A percentile compares a stretch with the other conserved stretches of the same genome.
Evolutionary conservation across 2,329 filamentous ascomycete genomes (phyloP).

Genomic region (Zarea fungicola): DNA sequence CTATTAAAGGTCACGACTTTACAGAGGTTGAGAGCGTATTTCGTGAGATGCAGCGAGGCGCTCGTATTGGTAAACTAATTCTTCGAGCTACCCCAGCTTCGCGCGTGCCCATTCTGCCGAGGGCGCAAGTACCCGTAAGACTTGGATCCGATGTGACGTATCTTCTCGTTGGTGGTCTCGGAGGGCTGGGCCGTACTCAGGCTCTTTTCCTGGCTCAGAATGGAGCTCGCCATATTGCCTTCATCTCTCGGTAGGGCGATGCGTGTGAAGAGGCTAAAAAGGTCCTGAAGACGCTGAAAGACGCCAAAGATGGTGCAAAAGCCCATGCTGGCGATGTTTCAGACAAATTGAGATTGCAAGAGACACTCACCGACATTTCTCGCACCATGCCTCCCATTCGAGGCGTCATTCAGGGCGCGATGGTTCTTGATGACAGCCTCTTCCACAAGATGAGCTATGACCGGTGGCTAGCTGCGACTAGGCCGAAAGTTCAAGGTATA

Average conservation of each 20-base stretch:
- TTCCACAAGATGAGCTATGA: constrained; percentile 23
- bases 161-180: constrained; percentile 25
- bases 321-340: constrained; percentile 28
- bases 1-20: constrained; percentile 15
- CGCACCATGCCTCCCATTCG: constrained; percentile 23
- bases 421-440: constrained; percentile 27
- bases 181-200: constrained; percentile 23
- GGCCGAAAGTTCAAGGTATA: constrained; percentile 28
- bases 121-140: constrained; percentile 4
- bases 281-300: constrained; percentile 17
- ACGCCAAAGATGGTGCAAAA: constrained; percentile 13
- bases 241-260: constrained; percentile 23
- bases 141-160: constrained; percentile 18
- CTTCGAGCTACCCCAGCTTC: constrained; percentile 17
- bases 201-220: constrained; percentile 19
- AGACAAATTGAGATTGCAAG: constrained; percentile 21
- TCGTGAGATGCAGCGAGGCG: constrained; percentile 31
- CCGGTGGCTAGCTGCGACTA: constrained; percentile 20
- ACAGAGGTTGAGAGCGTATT: constrained; percentile 27
- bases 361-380: constrained; percentile 11
- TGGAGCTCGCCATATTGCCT: constrained; percentile 25
- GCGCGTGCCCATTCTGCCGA: constrained; percentile 19
- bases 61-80: constrained; percentile 35
- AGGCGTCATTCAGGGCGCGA: constrained; percentile 35
- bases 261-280: constrained; percentile 15